Conservation (phyloP, 169 alveolate genomes). For the Cryptosporidium baileyi region DNA sequence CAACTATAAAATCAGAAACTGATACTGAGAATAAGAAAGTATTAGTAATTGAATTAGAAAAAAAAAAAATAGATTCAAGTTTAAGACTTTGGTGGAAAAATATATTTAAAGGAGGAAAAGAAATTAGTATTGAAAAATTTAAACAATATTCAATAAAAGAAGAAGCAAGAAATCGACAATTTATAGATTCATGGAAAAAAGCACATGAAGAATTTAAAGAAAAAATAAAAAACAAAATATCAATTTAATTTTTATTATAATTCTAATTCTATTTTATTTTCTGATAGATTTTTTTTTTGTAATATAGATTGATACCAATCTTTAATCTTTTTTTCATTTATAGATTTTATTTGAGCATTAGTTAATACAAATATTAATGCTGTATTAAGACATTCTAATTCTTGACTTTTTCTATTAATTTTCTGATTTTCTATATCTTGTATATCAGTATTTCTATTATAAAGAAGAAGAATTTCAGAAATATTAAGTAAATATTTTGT, state of each 20-base stretch:
- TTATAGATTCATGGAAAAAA: constrained; percentile 11
- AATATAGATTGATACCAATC: constrained; percentile 1
- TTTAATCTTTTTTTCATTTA: background rate
- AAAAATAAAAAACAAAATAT: background rate
- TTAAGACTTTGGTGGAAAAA: constrained; percentile 62
- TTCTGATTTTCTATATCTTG: too few relatives aligned
- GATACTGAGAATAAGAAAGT: background rate
- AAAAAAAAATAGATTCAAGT: background rate
- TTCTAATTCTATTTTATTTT: background rate
- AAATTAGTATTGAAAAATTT: background rate
- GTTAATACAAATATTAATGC: constrained; percentile 15
- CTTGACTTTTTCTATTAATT: background rate
- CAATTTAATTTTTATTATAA: background rate
- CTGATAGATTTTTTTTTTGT: constrained; percentile 6
- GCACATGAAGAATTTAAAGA: constrained; percentile 32
- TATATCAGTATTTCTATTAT: background rate
- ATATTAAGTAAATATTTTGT: background rate
- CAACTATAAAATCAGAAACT: constrained; percentile 3
- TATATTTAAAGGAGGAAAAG: constrained; percentile 23
- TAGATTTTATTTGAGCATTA: background rate
- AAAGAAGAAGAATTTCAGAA: constrained; percentile 39
- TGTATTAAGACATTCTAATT: background rate
- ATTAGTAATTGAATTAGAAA: constrained; percentile 19
- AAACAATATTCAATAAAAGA: background rate
- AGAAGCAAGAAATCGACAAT: constrained; percentile 18